These are phyloP conservation scores for Penicillium subrubescens DNA, from an alignment of 495 filamentous ascomycete genomes.

Conservation along the genomic window DNA sequence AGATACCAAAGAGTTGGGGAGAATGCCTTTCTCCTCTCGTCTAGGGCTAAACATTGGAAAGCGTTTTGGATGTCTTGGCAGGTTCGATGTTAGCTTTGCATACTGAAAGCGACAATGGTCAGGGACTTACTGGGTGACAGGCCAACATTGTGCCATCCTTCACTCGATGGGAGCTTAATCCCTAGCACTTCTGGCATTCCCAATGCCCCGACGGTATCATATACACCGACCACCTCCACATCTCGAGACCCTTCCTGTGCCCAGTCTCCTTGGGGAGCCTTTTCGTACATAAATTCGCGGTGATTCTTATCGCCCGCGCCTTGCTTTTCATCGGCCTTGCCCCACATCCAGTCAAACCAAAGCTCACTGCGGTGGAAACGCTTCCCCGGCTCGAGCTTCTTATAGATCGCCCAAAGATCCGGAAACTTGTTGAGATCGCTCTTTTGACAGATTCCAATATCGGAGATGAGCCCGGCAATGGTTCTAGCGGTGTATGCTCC, in stretches of 20 bases:
- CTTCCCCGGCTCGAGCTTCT: slow-evolving; percentile 34
- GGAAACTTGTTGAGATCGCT: slow-evolving; percentile 46
- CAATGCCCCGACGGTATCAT: slow-evolving; percentile 58
- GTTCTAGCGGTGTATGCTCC: slow-evolving; percentile 61
- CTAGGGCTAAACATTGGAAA: slow-evolving; percentile 61
- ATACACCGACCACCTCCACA: slow-evolving; percentile 59
- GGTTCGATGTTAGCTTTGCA: slow-evolving; percentile 14
- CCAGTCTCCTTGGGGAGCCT: slow-evolving; percentile 16
- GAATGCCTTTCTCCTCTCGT: slow-evolving; percentile 57
- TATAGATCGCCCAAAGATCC: slow-evolving; percentile 51
- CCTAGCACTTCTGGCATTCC: slow-evolving; percentile 29
- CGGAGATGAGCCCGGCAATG: slow-evolving; percentile 55
- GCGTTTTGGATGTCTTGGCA: slow-evolving; percentile 53
- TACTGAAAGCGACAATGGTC: neutral
- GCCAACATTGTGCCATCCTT: slow-evolving; percentile 23
- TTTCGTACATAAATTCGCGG: slow-evolving; percentile 11
- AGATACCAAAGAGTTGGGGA: slow-evolving; percentile 57
- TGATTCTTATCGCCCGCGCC: slow-evolving; percentile 17
- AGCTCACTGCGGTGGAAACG: slow-evolving; percentile 22
- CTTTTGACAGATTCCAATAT: slow-evolving; percentile 50
- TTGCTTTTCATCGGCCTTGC: slow-evolving; percentile 28
- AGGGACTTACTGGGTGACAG: slow-evolving; percentile 20
- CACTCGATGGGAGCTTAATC: slow-evolving; percentile 18
- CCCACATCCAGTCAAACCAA: slow-evolving; percentile 24
- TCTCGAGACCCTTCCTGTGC: slow-evolving; percentile 19